Base-by-base conservation (phyloP, 768 basidiomycete species). In the Mycena polygramma region DNA sequence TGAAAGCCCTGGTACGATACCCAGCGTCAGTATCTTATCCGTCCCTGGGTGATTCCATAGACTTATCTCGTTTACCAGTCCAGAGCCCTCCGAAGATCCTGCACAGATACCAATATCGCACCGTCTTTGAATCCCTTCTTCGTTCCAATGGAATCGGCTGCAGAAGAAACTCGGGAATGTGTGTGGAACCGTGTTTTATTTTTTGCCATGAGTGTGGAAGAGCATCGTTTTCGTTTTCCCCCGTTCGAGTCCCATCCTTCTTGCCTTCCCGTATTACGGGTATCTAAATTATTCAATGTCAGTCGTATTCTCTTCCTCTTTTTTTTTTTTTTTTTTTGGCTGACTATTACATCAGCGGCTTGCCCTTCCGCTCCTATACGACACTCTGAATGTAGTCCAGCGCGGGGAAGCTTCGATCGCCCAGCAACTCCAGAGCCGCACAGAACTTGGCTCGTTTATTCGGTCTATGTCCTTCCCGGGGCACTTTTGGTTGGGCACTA, bases 121-220 rank as follows among this genome's bases (percentile, higher is more conserved):
- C 65, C 65, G 7, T 66, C 57, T 14, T 52, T 66, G 37, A 66
- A 66, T 39, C 57, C 65, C 15, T 49, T 4, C 48, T 66, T 66
- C 26, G 35, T 52, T 13, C 57, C 65, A 8, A 58, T 66, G 65
- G 37, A 15, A n/a, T 58, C 48, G 4, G 57, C 65, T 2, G 58
- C 65, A 1, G 63, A 54, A 3, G 43, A 64, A 19, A 55, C 35
- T 17, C 52, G 53, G 2, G 54, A 64, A 36, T 1, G 20, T 13
- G 37, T 64, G 11, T 64, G 63, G 63, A 54, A 55, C 19, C 63
- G 53, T 30, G 63, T 64, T 2, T 22, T 64, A 1, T 64, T 35
- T 30, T 64, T 64, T 15, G 63, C 52, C 4, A 43, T 55, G 53
- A 37, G 35, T 43, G 63, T 63, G 19, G 41, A 64, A 15, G 45